Conservation (phyloP, 1,139 yeast species). For the Kurtzmaniella quercitrusa region DNA sequence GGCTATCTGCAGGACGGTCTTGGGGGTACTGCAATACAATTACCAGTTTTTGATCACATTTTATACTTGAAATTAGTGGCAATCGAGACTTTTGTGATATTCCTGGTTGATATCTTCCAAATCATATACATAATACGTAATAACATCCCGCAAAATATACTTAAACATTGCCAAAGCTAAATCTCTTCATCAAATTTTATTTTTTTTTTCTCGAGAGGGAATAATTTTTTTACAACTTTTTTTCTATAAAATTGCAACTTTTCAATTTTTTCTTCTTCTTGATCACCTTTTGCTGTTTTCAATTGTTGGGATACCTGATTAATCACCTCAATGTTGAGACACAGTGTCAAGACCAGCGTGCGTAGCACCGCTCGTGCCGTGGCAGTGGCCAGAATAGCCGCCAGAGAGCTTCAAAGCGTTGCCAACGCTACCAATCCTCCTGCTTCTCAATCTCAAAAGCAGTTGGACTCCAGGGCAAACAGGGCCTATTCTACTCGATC, state of each 20-base stretch:
- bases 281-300: not conserved
- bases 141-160: no score
- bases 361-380: slow-evolving; percentile 8
- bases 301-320: no score
- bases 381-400: slow-evolving; percentile 6
- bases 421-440: slow-evolving; percentile 4
- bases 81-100: no score
- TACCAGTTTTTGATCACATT: no score
- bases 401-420: slow-evolving; percentile 1
- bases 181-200: no score
- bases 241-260: not conserved
- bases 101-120: no score
- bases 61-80: no score
- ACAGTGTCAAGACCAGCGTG: slow-evolving; percentile 9
- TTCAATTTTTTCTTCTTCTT: not conserved
- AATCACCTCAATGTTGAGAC: slow-evolving; percentile 16
- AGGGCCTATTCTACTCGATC: slow-evolving; percentile 66
- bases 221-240: slow-evolving; percentile 3
- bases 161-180: no score
- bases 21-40: slow-evolving; percentile 1
- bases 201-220: not conserved
- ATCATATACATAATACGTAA: no score
- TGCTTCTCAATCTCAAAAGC: not conserved
- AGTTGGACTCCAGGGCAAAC: slow-evolving; percentile 1
- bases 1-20: not conserved